Percentiles rank a stretch among this genome's conserved stretches.
phyloP scores from a whole-genome alignment of 805 yeast genomes.

The Ogataea allantospora region DNA sequence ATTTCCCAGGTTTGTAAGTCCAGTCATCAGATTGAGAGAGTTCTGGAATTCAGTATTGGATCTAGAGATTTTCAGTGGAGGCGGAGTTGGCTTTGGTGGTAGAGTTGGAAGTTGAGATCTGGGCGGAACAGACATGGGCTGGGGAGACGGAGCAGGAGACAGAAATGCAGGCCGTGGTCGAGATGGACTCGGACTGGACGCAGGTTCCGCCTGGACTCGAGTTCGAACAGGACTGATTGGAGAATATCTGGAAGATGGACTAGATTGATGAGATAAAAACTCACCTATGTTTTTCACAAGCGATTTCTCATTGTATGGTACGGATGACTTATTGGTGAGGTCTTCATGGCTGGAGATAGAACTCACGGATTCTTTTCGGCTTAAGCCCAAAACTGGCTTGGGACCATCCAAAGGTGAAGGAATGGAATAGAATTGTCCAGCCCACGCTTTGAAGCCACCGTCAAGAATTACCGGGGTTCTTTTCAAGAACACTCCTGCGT shows the following conservation, averaged over 20 bases:
- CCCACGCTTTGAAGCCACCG: constrained; percentile 71
- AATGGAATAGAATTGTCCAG: constrained; percentile 17
- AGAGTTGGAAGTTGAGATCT: constrained; percentile 14
- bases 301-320: constrained; percentile 19
- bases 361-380: constrained; percentile 14
- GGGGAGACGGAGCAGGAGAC: constrained; percentile 17
- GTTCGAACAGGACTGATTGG: not conserved
- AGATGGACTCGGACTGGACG: constrained; percentile 8
- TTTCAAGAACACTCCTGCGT: constrained; percentile 37
- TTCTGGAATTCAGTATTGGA: constrained; percentile 20
- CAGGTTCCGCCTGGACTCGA: too few relatives aligned
- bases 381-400: constrained; percentile 18
- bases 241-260: constrained; percentile 18
- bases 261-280: constrained; percentile 16
- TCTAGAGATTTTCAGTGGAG: constrained; percentile 7
- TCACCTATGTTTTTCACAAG: constrained; percentile 24
- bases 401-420: constrained; percentile 23
- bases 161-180: constrained; percentile 23
- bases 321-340: constrained; percentile 9
- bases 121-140: constrained; percentile 10
- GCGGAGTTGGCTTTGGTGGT: constrained; percentile 7
- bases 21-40: constrained; percentile 52
- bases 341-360: constrained; percentile 16
- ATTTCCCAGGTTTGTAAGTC: constrained; percentile 80
- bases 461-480: constrained; percentile 44